Conservation (phyloP, 768 basidiomycete genomes). For the Phallus indusiatus region DNA sequence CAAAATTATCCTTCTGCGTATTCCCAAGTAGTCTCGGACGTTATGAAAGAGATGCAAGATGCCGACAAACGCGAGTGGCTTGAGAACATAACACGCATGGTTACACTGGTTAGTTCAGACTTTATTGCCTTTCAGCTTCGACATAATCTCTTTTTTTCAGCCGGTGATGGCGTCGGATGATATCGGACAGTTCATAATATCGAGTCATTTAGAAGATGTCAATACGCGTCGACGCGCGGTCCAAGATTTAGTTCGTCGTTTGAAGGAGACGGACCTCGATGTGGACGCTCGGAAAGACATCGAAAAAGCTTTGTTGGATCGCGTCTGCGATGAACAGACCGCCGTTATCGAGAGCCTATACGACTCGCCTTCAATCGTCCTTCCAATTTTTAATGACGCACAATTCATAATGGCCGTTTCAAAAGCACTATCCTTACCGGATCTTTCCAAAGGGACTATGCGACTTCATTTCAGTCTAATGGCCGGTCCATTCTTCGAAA, state of each 20-base stretch:
- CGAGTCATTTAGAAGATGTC: slow-evolving; percentile 36
- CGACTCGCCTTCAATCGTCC: slow-evolving; percentile 34
- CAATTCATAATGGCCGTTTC: slow-evolving; percentile 17
- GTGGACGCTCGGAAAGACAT: slow-evolving; percentile 25
- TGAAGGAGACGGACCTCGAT: slow-evolving; percentile 21
- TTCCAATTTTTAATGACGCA: slow-evolving; percentile 22
- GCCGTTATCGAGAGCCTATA: slow-evolving; percentile 65
- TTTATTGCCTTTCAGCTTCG: not conserved
- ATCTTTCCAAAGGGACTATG: slow-evolving; percentile 43
- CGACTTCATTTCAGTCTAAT: slow-evolving; percentile 52
- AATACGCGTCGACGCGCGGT: slow-evolving; percentile 53
- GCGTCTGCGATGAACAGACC: slow-evolving; percentile 54
- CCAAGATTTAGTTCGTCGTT: slow-evolving; percentile 38
- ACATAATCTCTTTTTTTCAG: not conserved
- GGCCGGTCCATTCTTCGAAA: slow-evolving; percentile 30
- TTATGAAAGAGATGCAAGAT: slow-evolving; percentile 20
- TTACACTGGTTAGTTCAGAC: slow-evolving; percentile 38
- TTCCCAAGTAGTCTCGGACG: slow-evolving; percentile 29
- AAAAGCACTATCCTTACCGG: slow-evolving; percentile 21
- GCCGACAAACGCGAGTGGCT: slow-evolving; percentile 29
- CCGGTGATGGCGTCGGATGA: not conserved
- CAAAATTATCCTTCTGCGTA: slow-evolving; percentile 55
- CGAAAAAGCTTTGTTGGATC: slow-evolving; percentile 46
- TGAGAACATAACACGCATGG: slow-evolving; percentile 47
- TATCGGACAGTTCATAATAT: slow-evolving; percentile 12